Evolutionary conservation across 2,329 filamentous ascomycete genomes (phyloP).

Genomic region (Aspergillus versicolor): DNA sequence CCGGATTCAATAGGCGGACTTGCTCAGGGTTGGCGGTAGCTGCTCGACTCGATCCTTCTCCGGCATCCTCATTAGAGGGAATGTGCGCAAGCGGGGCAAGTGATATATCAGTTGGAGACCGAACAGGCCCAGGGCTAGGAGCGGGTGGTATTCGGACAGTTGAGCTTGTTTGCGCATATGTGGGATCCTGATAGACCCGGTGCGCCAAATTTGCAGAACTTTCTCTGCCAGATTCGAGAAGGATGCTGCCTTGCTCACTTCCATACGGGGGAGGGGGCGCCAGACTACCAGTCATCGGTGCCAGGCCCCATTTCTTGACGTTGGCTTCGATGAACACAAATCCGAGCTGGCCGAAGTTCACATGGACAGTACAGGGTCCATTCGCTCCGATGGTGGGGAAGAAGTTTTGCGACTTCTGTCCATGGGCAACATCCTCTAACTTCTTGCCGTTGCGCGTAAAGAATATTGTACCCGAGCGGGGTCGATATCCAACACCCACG

Average conservation of each 20-base stretch:
- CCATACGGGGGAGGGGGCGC: conserved; percentile 96
- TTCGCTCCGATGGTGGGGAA: conserved; percentile 97
- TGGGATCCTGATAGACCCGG: conserved; percentile 51
- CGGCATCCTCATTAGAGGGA: conserved; percentile 64
- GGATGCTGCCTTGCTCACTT: conserved; percentile 92
- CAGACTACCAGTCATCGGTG: conserved; percentile 90
- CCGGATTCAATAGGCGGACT: conserved; percentile 28
- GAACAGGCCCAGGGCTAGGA: conserved; percentile 81
- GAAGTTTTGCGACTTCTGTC: conserved; percentile 91
- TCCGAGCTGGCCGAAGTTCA: conserved; percentile 96
- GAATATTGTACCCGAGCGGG: conserved; percentile 91
- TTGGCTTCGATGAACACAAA: conserved; percentile 99
- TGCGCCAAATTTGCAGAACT: conserved; percentile 44
- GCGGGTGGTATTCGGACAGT: conserved; percentile 72
- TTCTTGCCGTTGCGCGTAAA: conserved; percentile 98
- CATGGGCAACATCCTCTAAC: conserved; percentile 89
- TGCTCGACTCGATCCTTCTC: conserved; percentile 66
- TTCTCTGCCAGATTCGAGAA: conserved; percentile 78
- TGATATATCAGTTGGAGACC: conserved; percentile 94
- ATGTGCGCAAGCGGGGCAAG: conserved; percentile 79
- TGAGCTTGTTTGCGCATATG: conserved; percentile 74
- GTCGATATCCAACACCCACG: conserved; percentile 90
- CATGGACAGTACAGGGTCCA: conserved; percentile 86
- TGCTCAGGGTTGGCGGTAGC: conserved; percentile 25
- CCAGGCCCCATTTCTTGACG: conserved; percentile 98